phyloP scores from a whole-genome alignment of 495 filamentous ascomycete genomes.

The Podospora pseudopauciseta region DNA sequence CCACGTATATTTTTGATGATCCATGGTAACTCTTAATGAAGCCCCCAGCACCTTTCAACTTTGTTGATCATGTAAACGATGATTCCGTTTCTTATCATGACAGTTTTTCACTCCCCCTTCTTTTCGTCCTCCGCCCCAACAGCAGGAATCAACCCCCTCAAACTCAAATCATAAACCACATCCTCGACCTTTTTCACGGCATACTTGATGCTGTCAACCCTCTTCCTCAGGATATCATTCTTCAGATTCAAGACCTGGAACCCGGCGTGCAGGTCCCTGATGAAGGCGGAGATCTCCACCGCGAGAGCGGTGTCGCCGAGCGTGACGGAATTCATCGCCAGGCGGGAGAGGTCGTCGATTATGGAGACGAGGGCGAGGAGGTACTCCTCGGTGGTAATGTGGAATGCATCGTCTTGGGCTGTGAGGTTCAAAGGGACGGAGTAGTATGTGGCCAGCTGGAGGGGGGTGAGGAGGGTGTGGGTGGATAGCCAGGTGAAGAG shows the following conservation, averaged over 20 bases:
- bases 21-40: no score
- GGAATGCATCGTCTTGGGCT: conserved; percentile 75
- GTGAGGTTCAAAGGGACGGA: conserved; percentile 94
- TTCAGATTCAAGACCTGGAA: conserved; percentile 97
- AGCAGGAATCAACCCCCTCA: conserved; percentile 80
- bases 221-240: conserved; percentile 84
- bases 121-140: not conserved
- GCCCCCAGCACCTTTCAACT: no score
- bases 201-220: conserved; percentile 93
- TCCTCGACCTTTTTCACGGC: conserved; percentile 97
- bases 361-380: conserved; percentile 79
- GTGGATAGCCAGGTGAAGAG: conserved; percentile 72
- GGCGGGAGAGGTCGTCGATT: conserved; percentile 83
- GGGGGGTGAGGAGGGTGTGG: conserved; percentile 70
- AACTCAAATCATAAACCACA: conserved; percentile 88
- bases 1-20: no score
- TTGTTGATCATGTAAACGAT: no score
- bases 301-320: conserved; percentile 83
- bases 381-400: conserved; percentile 95
- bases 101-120: not conserved
- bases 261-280: conserved; percentile 91
- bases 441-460: conserved; percentile 76
- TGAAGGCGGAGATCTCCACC: conserved; percentile 79
- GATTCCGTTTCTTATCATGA: no score
- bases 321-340: conserved; percentile 95